Conservation (phyloP, 1,284 basidiomycete species). For the Trichosporon sp. region DNA sequence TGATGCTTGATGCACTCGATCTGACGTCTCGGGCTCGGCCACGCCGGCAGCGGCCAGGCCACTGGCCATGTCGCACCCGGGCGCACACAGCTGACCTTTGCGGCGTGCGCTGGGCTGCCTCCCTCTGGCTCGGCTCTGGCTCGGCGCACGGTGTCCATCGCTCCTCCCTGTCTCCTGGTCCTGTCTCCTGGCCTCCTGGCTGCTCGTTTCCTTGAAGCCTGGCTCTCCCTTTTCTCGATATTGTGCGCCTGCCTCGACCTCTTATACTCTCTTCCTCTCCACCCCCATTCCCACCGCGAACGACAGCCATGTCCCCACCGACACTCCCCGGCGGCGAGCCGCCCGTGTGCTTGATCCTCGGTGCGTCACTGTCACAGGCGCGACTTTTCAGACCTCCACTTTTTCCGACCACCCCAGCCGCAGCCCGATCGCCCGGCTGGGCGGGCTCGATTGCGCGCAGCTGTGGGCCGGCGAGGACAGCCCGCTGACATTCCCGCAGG, state of each 20-base stretch:
- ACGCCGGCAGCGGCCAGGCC: not conserved
- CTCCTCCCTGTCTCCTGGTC: not conserved
- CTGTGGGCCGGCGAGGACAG: not conserved
- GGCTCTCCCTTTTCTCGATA: not conserved
- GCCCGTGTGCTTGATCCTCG: not conserved
- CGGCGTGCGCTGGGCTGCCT: no score
- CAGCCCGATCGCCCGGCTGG: not conserved
- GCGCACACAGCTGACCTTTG: not conserved
- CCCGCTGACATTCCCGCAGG: slow-evolving; percentile 19
- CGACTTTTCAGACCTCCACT: not conserved
- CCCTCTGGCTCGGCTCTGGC: no score
- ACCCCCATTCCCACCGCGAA: not conserved
- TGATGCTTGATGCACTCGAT: not conserved
- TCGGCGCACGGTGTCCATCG: not conserved
- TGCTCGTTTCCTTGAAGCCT: not conserved
- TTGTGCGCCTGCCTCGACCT: not conserved
- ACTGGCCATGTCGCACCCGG: not conserved
- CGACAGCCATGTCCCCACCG: not conserved
- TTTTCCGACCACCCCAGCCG: not conserved
- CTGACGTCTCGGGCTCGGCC: no score
- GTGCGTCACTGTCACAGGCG: not conserved
- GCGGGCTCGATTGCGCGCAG: not conserved
- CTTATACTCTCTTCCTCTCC: not conserved
- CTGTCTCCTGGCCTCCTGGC: not conserved
- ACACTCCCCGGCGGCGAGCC: not conserved